Base-by-base conservation (phyloP, 1,284 basidiomycete genomes). In the Irpex sp. region DNA sequence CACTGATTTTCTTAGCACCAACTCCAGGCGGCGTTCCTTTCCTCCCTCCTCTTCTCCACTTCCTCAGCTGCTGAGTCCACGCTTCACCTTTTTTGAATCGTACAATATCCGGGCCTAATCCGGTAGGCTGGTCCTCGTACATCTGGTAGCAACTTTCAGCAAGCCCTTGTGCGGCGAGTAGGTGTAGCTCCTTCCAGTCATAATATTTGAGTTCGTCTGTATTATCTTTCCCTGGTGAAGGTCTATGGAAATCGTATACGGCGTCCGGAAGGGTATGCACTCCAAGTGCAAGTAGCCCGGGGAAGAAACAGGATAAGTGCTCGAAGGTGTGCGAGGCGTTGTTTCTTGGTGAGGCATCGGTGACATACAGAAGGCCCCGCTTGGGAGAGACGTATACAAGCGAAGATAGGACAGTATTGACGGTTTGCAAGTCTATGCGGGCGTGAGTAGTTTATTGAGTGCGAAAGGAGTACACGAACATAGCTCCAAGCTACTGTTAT, bases 271-370 rank as follows among this genome's bases (percentile, higher is more conserved):
- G 79, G 4, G 81, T 80, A 63, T 87, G 81, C 1, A 76, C 87
- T 54, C 90, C 90, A 3, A 92, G 79, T 0, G 89, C 88, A 61
- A 92, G 79, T 15, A 92, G 76, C 5, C 89, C 90, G 0, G 89
- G 89, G 47, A 90, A 78, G 78, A 92, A 92, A 74, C 90, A 91
- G 5, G 89, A 85, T 33, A 92, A 76, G 67, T 92, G 90, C 67
- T 92, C 90, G 62, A 91, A 85, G 13, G 71, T 72, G 68, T 88
- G 84, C 6, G 80, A 77, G n/a, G 83, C 79, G 54, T 72, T 71
- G 5, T 72, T 72, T 13, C 72, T 53, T 6, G 70, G 66, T 5
- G 63, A 67, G 13, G 79, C 77, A 68, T 90, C 87, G 1, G 89
- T 90, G 13, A 89, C 86, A 67, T 91, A 93, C 46, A 92, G 81